Evolutionary conservation across 345 rosid species (phyloP), one percentile per base, ranked within the genome.

Genomic region (Ceriops zippeliana): DNA sequence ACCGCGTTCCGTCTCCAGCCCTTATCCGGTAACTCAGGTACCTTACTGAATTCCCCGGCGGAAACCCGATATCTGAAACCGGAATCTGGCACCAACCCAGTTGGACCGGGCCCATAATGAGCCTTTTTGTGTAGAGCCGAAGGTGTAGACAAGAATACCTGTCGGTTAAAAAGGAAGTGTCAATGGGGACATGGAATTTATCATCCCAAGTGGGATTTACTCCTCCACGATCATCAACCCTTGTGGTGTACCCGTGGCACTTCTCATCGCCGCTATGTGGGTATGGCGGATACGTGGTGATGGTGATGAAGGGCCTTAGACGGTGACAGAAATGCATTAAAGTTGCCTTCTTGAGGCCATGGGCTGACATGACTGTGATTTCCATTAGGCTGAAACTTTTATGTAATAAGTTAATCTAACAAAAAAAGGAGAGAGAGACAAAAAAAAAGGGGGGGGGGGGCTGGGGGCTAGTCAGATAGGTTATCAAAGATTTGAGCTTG

Each of bases 51-150:
- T 73, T 81, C 27, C 0, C 61, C 13, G 79, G 76, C 11, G 70
- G 74, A 27, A 31, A 60, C 53, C 67, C 69, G 19, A 84, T 46
- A 59, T 86, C 90, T 6, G 63, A 49, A 1, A 66, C 81, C 3
- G 81, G 87, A 71, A 86, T 74, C 71, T 47, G 85, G 34, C 85
- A 84, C 86, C 86, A 86, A 35, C 90, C 90, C 58, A 86, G 58
- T 10, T 67, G 65, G 57, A 74, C 34, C 46, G 34, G 62, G 42
- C 90, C 84, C 10, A 37, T 20, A 16, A 82, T 59, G 68, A 80
- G 84, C 38, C 76, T 47, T 65, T 78, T 80, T 30, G 72, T 70
- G 67, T 79, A 78, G 37, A 86, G 67, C 13, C 71, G 64, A 28
- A 86, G 70, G 24, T 61, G 47, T 11, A 78, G 38, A 53, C 61